Conservation (phyloP, 768 basidiomycete genomes). For the Pisolithus tinctorius region DNA sequence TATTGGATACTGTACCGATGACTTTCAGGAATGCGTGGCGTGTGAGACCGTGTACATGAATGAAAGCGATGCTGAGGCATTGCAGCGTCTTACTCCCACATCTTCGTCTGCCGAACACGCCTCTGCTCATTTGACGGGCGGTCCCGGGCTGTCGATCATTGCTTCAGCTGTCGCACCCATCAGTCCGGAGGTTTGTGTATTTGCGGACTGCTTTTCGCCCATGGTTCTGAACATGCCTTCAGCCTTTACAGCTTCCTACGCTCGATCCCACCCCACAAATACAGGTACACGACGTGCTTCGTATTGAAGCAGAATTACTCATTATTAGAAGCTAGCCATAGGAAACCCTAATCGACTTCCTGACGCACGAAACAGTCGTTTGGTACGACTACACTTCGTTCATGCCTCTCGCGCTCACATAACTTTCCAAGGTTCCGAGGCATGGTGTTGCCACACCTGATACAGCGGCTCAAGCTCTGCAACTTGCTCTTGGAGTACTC, state of each 20-base stretch:
- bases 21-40: conserved; percentile 66
- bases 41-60: conserved; percentile 58
- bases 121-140: background rate
- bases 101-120: conserved; percentile 8
- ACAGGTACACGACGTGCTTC: conserved; percentile 17
- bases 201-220: background rate
- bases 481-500: conserved; percentile 44
- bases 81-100: conserved; percentile 36
- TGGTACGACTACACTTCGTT: conserved; percentile 4
- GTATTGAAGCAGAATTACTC: background rate
- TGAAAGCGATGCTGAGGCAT: conserved; percentile 45
- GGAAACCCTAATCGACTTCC: conserved; percentile 12
- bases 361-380: conserved; percentile 13
- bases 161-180: conserved; percentile 10
- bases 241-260: conserved; percentile 27
- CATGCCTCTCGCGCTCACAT: conserved; percentile 3
- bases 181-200: conserved; percentile 16
- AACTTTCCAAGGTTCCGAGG: conserved; percentile 14
- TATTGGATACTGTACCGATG: conserved; percentile 1
- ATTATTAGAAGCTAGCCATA: conserved; percentile 17
- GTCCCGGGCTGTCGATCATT: conserved; percentile 4
- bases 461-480: conserved; percentile 41
- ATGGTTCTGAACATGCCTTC: background rate
- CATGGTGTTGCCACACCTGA: conserved; percentile 8
- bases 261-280: conserved; percentile 24